Evolutionary conservation across 805 yeast genomes (phyloP).

Genomic region (Candida manassasensis): DNA sequence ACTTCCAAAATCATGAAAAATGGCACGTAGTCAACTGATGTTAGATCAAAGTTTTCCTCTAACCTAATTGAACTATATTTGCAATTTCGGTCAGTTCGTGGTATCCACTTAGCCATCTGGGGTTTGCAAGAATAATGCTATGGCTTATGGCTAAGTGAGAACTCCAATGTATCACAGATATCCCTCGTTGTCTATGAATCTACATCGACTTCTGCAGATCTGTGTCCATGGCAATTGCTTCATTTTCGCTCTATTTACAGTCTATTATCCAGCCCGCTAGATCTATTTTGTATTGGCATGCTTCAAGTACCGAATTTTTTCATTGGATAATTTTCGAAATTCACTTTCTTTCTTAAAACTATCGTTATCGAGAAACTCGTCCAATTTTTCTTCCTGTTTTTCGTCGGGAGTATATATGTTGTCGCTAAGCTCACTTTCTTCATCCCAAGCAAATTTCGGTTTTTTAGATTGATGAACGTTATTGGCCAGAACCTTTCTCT

Average conservation of each 20-base stretch:
- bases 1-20: no score
- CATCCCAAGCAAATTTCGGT: slow-evolving; percentile 4
- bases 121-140: no score
- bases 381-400: slow-evolving; percentile 8
- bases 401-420: slow-evolving; percentile 13
- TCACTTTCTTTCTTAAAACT: slow-evolving; percentile 6
- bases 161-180: no score
- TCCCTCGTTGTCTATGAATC: no score
- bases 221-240: no score
- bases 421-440: slow-evolving; percentile 23
- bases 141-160: no score
- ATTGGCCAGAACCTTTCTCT: slow-evolving; percentile 1
- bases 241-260: background rate
- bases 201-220: no score
- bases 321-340: slow-evolving; percentile 5
- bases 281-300: background rate
- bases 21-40: no score
- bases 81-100: no score
- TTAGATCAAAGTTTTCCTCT: no score
- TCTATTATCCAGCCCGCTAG: slow-evolving; percentile 1
- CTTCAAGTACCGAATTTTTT: slow-evolving; percentile 3
- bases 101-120: no score
- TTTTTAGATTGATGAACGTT: slow-evolving; percentile 3
- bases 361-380: slow-evolving; percentile 9
- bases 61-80: no score